Conservation (phyloP, 148 eudicot genomes). For the Arbutus unedo region DNA sequence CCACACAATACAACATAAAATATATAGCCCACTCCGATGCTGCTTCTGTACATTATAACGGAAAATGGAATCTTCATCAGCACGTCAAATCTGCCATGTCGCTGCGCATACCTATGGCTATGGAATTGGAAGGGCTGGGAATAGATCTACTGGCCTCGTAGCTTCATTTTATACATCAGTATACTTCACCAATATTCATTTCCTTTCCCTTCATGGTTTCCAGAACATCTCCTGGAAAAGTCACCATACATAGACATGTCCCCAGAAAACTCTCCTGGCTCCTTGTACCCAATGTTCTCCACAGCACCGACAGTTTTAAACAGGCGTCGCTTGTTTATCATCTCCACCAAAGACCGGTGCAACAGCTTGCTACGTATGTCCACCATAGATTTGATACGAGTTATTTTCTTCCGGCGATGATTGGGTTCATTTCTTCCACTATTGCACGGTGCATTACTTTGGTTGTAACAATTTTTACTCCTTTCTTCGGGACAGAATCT, state of each 20-base stretch:
- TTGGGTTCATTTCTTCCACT: slow-evolving; percentile 20
- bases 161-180: background rate
- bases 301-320: slow-evolving; percentile 41
- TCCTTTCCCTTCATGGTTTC: slow-evolving; percentile 4
- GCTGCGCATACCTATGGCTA: too few species aligned
- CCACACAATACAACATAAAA: background rate
- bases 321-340: slow-evolving; percentile 35
- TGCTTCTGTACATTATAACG: too few species aligned
- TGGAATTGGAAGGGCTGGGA: too few species aligned
- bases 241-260: background rate
- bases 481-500: slow-evolving; percentile 23
- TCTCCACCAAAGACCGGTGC: slow-evolving; percentile 40
- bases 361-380: slow-evolving; percentile 49
- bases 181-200: slow-evolving; percentile 10
- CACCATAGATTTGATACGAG: slow-evolving; percentile 31
- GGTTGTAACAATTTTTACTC: slow-evolving; percentile 8
- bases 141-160: too few species aligned
- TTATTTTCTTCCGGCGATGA: slow-evolving; percentile 17
- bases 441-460: slow-evolving; percentile 6
- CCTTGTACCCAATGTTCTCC: slow-evolving; percentile 40
- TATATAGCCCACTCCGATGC: background rate
- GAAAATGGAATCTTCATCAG: too few species aligned
- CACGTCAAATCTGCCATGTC: too few species aligned
- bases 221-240: slow-evolving; percentile 5
- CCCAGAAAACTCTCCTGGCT: slow-evolving; percentile 26